Evolutionary conservation across 805 yeast genomes (phyloP), one percentile per base, ranked within the genome.

Genomic region (Kazachstania viticola): DNA sequence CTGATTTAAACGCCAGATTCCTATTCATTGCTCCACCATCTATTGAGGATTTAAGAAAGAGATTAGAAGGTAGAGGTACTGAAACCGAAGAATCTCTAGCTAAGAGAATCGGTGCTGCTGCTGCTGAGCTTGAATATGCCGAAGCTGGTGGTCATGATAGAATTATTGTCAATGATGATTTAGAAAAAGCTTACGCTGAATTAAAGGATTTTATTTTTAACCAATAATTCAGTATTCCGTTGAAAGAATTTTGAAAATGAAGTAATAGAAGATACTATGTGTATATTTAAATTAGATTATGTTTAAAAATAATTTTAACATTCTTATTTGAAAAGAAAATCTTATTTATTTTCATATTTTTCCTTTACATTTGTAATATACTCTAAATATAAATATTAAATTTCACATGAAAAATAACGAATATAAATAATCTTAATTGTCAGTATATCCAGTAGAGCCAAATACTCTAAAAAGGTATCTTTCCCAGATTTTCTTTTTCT

Each of bases 1-100:
- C 94, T 13, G 72, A 73, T 44, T 67, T 91, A 48, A 74, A 82
- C 46, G 95, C 98, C 18, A 71, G 87, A 56, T 91, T 57, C 58
- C 62, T 91, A 45, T 91, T 91, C 53, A 58, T 91, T 39, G 79
- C 95, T 25, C 99, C 99, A 21, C 98, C 99, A 19, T 78, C 91
- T 14, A 62, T 85, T 43, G 95, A 83, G 33, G 73, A 67, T 33
- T 71, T 91, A 49, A 73, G 73, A 52, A 57, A 62, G 38, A 75
- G 99, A 61, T 71, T 91, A 46, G 71, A 67, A 31, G 78, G 79
- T 29, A 80, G 99, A 63, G 98, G 98, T 41, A 91, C 98, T 21
- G 99, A 91, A 65, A 82, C 95, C 25, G 68, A 68, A 29, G 97
- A 88, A 47, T 74, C 87, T 30, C 54, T 91, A 30, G 71, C 71